Conservation (phyloP, 495 filamentous ascomycete genomes). For the Penicillium angulare region DNA sequence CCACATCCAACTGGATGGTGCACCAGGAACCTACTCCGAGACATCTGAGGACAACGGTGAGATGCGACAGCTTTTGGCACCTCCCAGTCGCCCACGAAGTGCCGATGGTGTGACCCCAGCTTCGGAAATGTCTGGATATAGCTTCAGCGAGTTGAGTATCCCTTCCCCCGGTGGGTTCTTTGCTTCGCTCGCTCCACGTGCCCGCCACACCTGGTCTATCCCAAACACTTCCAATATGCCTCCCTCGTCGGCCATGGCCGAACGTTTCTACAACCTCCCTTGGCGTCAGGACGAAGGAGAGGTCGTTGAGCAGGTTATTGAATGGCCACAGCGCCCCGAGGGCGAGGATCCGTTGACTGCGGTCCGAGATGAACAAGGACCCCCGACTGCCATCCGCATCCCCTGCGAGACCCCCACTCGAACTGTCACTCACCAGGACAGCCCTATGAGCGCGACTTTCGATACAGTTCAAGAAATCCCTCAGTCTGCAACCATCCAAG, state of each 20-base stretch:
- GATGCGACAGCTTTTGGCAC: constrained; percentile 42
- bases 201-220: constrained; percentile 73
- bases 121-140: constrained; percentile 49
- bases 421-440: constrained; percentile 21
- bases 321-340: constrained; percentile 52
- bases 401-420: constrained; percentile 26
- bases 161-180: constrained; percentile 92
- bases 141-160: constrained; percentile 71
- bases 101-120: constrained; percentile 46
- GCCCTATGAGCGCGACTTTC: constrained; percentile 30
- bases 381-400: constrained; percentile 61
- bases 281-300: constrained; percentile 55
- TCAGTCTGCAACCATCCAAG: constrained; percentile 44
- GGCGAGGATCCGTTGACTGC: constrained; percentile 44
- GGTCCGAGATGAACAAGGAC: constrained; percentile 51
- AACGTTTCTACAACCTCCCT: constrained; percentile 79
- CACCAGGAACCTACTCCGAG: constrained; percentile 43
- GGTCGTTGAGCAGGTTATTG: constrained; percentile 66
- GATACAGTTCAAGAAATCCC: constrained; percentile 38
- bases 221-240: constrained; percentile 42
- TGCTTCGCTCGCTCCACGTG: constrained; percentile 67
- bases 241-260: constrained; percentile 75
- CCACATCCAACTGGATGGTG: constrained; percentile 62
- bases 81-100: constrained; percentile 33
- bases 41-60: constrained; percentile 48